These are phyloP conservation scores for Talinum fruticosum DNA, from an alignment of 148 eudicot genomes.

Conservation along the genomic window DNA sequence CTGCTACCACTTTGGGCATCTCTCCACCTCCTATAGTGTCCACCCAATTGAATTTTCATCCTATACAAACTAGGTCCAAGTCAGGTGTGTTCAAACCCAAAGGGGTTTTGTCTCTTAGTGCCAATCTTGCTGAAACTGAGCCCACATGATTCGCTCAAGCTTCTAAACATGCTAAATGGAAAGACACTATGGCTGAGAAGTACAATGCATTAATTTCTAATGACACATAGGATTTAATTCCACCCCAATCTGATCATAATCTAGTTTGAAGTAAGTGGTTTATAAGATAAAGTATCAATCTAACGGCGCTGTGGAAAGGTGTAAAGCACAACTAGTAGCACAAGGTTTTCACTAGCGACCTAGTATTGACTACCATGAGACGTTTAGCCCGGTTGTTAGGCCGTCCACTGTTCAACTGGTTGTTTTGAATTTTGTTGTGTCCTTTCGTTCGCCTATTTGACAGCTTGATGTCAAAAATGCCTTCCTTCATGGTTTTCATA, in stretches of 20 bases:
- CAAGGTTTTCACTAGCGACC: neutral
- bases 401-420: neutral
- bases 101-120: no score
- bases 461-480: no score
- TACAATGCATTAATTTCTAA: neutral
- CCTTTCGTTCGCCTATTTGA: neutral
- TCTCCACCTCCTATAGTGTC: no score
- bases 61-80: no score
- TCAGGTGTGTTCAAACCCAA: no score
- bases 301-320: neutral
- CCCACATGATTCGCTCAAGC: neutral
- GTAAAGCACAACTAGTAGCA: neutral
- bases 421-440: neutral
- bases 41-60: no score
- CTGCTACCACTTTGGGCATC: no score
- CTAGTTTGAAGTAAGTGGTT: neutral
- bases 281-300: neutral
- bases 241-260: neutral
- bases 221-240: neutral
- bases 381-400: neutral
- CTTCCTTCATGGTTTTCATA: no score
- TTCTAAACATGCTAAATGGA: neutral
- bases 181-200: neutral
- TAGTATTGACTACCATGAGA: neutral
- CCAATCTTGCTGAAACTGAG: no score